Evolutionary conservation across 2,329 filamentous ascomycete species (phyloP).

Genomic region (Fusarium buxicola): DNA sequence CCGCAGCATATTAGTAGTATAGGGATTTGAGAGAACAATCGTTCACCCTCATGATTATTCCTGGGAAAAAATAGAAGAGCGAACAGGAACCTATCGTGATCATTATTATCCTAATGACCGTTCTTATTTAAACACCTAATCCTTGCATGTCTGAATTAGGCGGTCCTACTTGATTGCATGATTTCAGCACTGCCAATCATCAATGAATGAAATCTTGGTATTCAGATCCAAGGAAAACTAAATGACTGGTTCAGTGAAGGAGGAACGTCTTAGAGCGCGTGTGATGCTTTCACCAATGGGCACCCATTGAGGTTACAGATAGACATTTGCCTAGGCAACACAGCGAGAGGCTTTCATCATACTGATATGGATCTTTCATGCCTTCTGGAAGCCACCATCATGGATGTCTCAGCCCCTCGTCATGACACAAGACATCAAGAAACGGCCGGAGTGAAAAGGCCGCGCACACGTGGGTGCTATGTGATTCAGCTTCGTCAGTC

Average conservation of each 20-base stretch:
- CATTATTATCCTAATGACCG: too few species aligned
- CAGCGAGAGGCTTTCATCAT: background rate
- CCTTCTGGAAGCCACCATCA: background rate
- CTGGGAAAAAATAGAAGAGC: too few species aligned
- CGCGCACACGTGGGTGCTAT: constrained; percentile 10
- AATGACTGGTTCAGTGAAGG: background rate
- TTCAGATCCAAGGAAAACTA: background rate
- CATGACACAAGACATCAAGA: constrained; percentile 10
- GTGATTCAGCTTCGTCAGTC: constrained; percentile 7
- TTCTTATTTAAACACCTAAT: too few species aligned
- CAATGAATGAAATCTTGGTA: too few species aligned
- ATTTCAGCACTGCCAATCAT: too few species aligned
- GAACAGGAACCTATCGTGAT: too few species aligned
- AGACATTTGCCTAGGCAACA: background rate
- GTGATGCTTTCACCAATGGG: background rate
- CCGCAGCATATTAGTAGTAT: too few species aligned
- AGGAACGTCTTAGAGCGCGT: background rate
- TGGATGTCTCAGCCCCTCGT: constrained; percentile 16
- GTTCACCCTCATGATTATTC: too few species aligned
- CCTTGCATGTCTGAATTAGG: too few species aligned
- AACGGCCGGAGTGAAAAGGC: background rate
- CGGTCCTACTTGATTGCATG: too few species aligned
- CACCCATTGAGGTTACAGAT: background rate
- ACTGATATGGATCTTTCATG: background rate
- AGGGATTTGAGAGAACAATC: too few species aligned